A percentile compares a stretch with the other conserved stretches of the same genome.
Evolutionary conservation across 73 alveolate genomes (phyloP).

Genomic region (Stentor roeselii): DNA sequence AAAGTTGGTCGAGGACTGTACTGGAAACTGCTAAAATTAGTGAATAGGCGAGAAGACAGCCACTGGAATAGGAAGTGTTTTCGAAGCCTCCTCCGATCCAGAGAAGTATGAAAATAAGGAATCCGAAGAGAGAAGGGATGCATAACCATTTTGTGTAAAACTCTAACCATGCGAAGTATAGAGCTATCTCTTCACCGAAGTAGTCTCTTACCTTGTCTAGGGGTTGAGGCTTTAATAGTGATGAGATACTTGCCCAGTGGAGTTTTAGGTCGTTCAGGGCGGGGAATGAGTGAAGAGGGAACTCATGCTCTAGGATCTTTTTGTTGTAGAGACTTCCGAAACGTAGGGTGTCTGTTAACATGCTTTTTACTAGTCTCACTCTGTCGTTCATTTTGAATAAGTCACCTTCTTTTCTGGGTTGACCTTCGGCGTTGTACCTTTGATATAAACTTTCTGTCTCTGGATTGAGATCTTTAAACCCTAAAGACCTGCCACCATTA

Average conservation of each 20-base stretch:
- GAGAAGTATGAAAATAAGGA: not conserved
- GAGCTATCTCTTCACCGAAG: slow-evolving; percentile 29
- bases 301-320: not conserved
- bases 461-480: not conserved
- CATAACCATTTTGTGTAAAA: slow-evolving; percentile 21
- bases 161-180: slow-evolving; percentile 26
- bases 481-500: not conserved
- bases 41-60: not conserved
- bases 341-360: not conserved
- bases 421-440: not conserved
- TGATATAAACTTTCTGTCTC: not conserved
- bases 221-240: not conserved
- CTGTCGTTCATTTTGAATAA: not conserved
- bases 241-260: not conserved
- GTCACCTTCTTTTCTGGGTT: not conserved
- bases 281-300: not conserved
- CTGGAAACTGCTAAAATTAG: not conserved
- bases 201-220: slow-evolving; percentile 19
- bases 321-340: not conserved
- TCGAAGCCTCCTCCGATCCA: not conserved
- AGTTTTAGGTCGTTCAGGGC: not conserved
- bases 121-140: slow-evolving; percentile 33
- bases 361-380: not conserved
- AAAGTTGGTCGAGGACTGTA: slow-evolving; percentile 13
- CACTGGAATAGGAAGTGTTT: not conserved